Evolutionary conservation across 2,329 filamentous ascomycete species (phyloP), one percentile per base, ranked within the genome.

Genomic region (Cladosporium oxysporum): DNA sequence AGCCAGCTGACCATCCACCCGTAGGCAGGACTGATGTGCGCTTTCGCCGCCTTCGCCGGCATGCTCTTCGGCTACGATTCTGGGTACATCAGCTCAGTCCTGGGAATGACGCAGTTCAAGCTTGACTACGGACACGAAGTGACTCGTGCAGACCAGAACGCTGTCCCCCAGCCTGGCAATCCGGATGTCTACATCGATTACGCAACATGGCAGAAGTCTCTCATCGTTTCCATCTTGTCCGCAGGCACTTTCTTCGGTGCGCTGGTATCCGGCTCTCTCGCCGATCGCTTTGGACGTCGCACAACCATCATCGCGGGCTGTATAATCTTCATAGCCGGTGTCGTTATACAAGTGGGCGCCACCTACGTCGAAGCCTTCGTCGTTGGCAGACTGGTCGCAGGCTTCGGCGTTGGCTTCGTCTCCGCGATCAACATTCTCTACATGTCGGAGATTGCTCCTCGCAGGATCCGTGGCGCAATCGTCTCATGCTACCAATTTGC

Each of bases 401-500:
- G 91, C 58, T 81, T 91, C 57, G 90, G 90, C 69, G 89, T 92
- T 44, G 90, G 90, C 73, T 82, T 91, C 68, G 85, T 92, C 64
- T 91, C 89, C 26, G 89, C 90, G 66, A 79, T 82, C 72, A 81
- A 83, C 72, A 83, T 83, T 67, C 72, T 84, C 63, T 83, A 80
- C 74, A 79, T 81, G 72, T 74, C 74, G 3, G 76, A 78, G 63
- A 71, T 78, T 8, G 75, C 75, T 18, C 76, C 90, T 66, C 86
- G 85, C 78, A 91, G 91, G 78, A 88, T 95, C 68, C 87, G 91
- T 73, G 91, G 91, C 73, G 89, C 90, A 62, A 86, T 93, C 58
- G 91, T 94, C 18, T 88, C 90, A 0, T 89, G 89, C 16, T 94
- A 93, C 81, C 91, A 93, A 74, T 93, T 93, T 83, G 91, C 89